Evolutionary conservation across 2,329 filamentous ascomycete species (phyloP), one percentile per base, ranked within the genome.

Genomic region (Lanzia echinophila): DNA sequence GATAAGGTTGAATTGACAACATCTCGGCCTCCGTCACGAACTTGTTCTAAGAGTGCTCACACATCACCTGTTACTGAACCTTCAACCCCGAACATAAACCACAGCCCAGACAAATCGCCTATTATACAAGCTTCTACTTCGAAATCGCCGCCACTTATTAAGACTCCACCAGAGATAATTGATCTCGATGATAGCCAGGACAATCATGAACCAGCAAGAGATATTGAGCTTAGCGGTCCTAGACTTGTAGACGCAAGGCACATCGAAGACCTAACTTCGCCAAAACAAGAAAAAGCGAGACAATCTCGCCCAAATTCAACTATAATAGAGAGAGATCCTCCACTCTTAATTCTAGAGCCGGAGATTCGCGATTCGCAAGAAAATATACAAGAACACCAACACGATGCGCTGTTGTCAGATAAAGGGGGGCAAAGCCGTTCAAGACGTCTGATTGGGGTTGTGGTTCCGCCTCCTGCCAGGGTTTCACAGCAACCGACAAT

Each of bases 141-240:
- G 22, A 24, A 50, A 15, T 8, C n/a, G 11, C 22, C 32, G 20
- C 17, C 24, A 43, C 34, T 10, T 12, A 3, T 15, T 2, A 44
- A 47, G 13, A 7, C 5, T 10, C 11, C 15, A 8, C 33, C 34
- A 17, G 43, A 36, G 7, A n/a, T 45, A 17, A 50, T 56, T 34
- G 42, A 15, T 33, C 32, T 49, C 7, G 52, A 43, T 22, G 44
- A 44, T 50, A 39, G 54, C 13, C 45, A 54, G 39, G 50, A 48
- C 7, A 32, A 6, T 39, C 19, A 24, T 8, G 39, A 17, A 28
- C 17, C 17, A 6, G 28, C 10, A 33, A 22, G 19, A 8, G 28
- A 20, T 38, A n/a, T 5, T 41, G 17, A 17, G 4, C 6, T 20
- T 3, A n/a, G n/a, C n/a, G n/a, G n/a, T 20, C 17, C 38, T 17